These are phyloP conservation scores for Paragyromitra xinjiangensis DNA, from an alignment of 495 filamentous ascomycete genomes.

Conservation along the genomic window DNA sequence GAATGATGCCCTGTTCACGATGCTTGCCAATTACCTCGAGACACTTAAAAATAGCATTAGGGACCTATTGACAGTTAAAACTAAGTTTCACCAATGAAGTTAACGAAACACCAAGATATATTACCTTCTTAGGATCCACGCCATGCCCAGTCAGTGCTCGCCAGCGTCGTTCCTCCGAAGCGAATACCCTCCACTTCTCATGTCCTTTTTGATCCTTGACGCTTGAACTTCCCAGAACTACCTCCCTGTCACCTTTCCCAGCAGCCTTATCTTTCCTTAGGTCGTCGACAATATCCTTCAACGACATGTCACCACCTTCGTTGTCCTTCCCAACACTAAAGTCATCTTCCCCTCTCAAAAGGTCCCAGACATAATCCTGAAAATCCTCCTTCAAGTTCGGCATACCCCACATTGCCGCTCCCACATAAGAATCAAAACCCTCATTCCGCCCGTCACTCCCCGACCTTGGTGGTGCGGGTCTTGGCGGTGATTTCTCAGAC, in stretches of 20 bases:
- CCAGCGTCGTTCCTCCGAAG: conserved; percentile 75
- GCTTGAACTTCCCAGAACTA: conserved; percentile 14
- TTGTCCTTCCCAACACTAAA: conserved; percentile 55
- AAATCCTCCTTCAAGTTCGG: conserved; percentile 57
- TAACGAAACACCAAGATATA: conserved; percentile 64
- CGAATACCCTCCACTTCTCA: conserved; percentile 62
- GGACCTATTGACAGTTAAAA: conserved; percentile 48
- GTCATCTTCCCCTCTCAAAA: conserved; percentile 50
- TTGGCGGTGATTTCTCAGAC: conserved; percentile 31
- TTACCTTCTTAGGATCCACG: conserved; percentile 73
- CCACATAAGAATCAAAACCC: conserved; percentile 31
- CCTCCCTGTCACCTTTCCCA: conserved; percentile 34
- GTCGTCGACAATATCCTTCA: conserved; percentile 57
- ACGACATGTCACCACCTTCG: conserved; percentile 47
- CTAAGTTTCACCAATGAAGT: neutral
- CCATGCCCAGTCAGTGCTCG: conserved; percentile 80
- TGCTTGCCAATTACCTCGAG: conserved; percentile 82
- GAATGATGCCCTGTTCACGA: conserved; percentile 75
- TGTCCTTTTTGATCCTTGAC: conserved; percentile 39
- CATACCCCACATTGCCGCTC: conserved; percentile 50
- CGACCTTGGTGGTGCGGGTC: conserved; percentile 9
- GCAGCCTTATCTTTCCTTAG: conserved; percentile 43
- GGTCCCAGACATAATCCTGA: conserved; percentile 57
- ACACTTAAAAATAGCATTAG: conserved; percentile 67
- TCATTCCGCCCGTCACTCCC: conserved; percentile 24